Conservation (phyloP, 257 asterid genomes). For the Thymus mandschuricus region DNA sequence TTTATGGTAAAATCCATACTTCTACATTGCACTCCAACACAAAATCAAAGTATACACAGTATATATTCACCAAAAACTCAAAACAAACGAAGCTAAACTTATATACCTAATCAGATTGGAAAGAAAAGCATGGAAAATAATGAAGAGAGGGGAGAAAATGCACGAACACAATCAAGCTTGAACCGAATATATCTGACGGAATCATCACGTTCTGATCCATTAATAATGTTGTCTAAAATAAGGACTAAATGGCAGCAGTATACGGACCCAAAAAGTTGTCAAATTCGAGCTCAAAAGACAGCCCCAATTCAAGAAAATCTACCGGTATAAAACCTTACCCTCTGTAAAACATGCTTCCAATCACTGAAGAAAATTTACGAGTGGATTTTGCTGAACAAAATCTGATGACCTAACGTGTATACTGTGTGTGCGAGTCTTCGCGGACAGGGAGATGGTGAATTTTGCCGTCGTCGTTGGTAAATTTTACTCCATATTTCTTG, state of each 20-base stretch:
- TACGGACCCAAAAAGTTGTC: background rate
- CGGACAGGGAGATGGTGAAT: constrained; percentile 4
- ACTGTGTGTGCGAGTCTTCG: background rate
- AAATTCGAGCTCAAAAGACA: background rate
- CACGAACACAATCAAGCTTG: background rate
- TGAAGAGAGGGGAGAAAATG: background rate
- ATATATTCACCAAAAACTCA: no score
- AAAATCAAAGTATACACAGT: background rate
- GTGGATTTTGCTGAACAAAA: constrained; percentile 1
- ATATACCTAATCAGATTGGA: constrained; percentile 4
- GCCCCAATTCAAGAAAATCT: background rate
- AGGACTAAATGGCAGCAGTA: background rate
- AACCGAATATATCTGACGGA: background rate
- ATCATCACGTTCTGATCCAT: constrained; percentile 6
- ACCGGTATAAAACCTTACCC: constrained; percentile 35
- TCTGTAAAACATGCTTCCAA: constrained; percentile 45
- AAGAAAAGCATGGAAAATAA: background rate
- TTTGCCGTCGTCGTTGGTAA: constrained; percentile 23
- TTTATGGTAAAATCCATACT: background rate
- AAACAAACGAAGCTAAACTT: background rate
- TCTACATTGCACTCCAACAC: constrained; percentile 15
- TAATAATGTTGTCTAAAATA: background rate
- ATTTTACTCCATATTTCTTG: no score
- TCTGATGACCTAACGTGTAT: constrained; percentile 10
- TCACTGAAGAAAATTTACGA: constrained; percentile 6